Conservation (phyloP, 108 stramenopile genomes). For the Fistulifera pelliculosa region DNA sequence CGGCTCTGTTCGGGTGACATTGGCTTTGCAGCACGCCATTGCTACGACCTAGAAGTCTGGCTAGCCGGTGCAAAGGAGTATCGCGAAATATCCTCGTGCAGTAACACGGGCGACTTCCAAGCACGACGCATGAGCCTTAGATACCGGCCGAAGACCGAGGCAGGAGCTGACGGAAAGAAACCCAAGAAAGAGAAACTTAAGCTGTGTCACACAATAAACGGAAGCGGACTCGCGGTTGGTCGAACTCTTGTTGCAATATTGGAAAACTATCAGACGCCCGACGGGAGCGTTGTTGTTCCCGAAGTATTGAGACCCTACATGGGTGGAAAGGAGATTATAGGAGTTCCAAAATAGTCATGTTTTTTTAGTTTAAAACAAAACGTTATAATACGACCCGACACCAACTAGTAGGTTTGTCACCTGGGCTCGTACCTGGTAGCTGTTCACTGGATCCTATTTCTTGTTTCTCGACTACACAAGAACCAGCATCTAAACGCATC, state of each 20-base stretch:
- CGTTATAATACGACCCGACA: too few relatives aligned
- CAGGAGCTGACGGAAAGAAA: constrained; percentile 38
- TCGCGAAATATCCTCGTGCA: constrained; percentile 93
- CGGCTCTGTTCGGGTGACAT: constrained; percentile 93
- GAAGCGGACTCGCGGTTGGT: constrained; percentile 94
- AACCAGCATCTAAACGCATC: too few relatives aligned
- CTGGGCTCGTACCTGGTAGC: too few relatives aligned
- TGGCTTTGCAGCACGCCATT: constrained; percentile 88
- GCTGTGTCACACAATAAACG: constrained; percentile 95
- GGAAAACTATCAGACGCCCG: constrained; percentile 94
- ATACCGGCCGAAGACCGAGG: constrained; percentile 59
- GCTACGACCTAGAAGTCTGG: constrained; percentile 99
- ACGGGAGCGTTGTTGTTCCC: constrained; percentile 84
- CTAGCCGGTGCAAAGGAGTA: constrained; percentile 87
- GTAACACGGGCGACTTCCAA: constrained; percentile 96
- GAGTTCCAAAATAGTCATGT: constrained; percentile 9
- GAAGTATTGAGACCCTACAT: constrained; percentile 90
- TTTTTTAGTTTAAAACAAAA: too few relatives aligned
- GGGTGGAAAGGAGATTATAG: constrained; percentile 73
- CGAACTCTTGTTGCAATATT: constrained; percentile 93
- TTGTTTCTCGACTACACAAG: too few relatives aligned
- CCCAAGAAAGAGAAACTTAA: constrained; percentile 73
- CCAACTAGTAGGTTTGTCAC: too few relatives aligned
- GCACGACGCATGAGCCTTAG: constrained; percentile 91
- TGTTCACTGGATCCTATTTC: too few relatives aligned